phyloP scores from a whole-genome alignment of 1,284 basidiomycete species.

The Sanghuangporus weigelae region DNA sequence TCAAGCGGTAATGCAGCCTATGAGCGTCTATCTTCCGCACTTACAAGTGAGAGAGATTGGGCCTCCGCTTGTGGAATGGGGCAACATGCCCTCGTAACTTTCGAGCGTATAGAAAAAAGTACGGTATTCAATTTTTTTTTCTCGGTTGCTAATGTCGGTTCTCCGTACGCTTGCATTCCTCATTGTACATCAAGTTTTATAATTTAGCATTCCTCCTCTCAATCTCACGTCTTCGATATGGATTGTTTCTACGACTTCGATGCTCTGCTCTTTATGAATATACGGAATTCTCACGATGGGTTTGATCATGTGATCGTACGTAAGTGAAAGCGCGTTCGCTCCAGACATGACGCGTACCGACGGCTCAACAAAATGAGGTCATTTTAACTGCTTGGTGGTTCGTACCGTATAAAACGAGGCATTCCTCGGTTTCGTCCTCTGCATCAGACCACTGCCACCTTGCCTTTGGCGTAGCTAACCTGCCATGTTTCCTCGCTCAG shows the following conservation, averaged over 20 bases:
- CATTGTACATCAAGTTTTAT: background rate
- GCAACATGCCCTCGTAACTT: slow-evolving; percentile 1
- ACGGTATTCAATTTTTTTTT: background rate
- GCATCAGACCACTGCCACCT: background rate
- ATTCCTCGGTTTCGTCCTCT: background rate
- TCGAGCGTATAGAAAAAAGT: background rate
- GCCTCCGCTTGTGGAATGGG: slow-evolving; percentile 6
- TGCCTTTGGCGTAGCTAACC: background rate
- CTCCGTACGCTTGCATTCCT: background rate
- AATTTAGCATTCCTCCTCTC: background rate
- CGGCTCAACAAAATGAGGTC: background rate
- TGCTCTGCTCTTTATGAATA: background rate
- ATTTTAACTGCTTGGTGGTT: background rate
- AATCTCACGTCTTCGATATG: background rate
- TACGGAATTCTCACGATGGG: background rate
- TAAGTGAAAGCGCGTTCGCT: background rate
- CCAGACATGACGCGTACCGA: background rate
- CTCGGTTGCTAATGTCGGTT: background rate
- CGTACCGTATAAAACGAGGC: background rate
- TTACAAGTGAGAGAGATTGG: slow-evolving; percentile 33
- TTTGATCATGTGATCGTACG: background rate
- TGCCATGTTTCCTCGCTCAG: background rate
- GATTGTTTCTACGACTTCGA: background rate
- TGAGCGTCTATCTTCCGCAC: slow-evolving; percentile 41
- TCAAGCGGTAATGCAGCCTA: slow-evolving; percentile 50